Percentiles rank a stretch among this genome's conserved stretches.
phyloP scores from a whole-genome alignment of 257 asterid species.

The Solanum peruvianum region DNA sequence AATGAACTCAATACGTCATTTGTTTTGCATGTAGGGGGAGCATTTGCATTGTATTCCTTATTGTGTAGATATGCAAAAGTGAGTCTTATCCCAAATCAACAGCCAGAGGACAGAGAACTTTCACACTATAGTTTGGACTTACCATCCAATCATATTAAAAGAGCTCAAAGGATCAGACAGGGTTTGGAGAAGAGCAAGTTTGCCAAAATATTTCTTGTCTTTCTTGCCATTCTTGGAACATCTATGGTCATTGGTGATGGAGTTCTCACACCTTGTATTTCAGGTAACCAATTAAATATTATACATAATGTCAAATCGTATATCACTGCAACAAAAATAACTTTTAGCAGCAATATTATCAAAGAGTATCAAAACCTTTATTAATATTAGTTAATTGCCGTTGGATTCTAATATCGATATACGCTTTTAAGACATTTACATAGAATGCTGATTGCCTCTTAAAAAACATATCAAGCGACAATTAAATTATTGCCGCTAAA shows the following conservation, averaged over 20 bases:
- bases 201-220: slow-evolving; percentile 41
- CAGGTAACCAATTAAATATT: slow-evolving; percentile 19
- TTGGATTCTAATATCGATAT: background rate
- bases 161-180: slow-evolving; percentile 38
- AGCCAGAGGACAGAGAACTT: slow-evolving; percentile 48
- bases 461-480: too few species aligned
- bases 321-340: background rate
- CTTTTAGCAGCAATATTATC: too few species aligned
- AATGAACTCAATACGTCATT: background rate
- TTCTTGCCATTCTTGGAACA: slow-evolving; percentile 59
- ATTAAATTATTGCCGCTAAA: background rate
- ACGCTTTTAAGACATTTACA: too few species aligned
- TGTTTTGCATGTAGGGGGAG: slow-evolving; percentile 37
- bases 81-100: slow-evolving; percentile 54
- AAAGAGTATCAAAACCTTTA: too few species aligned
- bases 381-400: too few species aligned
- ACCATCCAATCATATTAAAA: slow-evolving; percentile 28
- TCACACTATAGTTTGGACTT: slow-evolving; percentile 44
- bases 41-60: slow-evolving; percentile 67
- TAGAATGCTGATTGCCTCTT: background rate
- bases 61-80: slow-evolving; percentile 68
- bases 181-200: slow-evolving; percentile 37
- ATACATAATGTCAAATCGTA: background rate
- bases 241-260: slow-evolving; percentile 89
- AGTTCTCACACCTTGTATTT: slow-evolving; percentile 70